Conservation (phyloP, 2,329 filamentous ascomycete species). For the Torrubiella hemipterigena region DNA sequence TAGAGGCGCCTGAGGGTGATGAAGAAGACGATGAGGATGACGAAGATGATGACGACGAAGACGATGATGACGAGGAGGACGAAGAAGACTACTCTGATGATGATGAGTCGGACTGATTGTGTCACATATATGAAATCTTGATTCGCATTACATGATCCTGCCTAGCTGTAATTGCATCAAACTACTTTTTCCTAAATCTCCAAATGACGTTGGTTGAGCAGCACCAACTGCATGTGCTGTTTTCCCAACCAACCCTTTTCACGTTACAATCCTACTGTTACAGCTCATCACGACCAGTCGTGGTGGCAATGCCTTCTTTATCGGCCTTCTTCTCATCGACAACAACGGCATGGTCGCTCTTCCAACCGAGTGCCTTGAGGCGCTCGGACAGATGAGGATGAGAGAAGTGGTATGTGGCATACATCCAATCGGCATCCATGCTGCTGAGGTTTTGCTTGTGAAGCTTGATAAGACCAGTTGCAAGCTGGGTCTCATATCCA, state of each 20-base stretch:
- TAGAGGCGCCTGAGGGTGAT: constrained; percentile 50
- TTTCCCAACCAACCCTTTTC: too few relatives aligned
- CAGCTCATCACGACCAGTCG: constrained; percentile 63
- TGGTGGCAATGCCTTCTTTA: constrained; percentile 45
- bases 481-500: constrained; percentile 74
- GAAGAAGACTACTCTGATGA: constrained; percentile 10
- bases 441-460: constrained; percentile 97
- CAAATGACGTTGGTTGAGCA: too few relatives aligned
- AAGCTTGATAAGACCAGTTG: constrained; percentile 84
- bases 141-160: not conserved
- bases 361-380: constrained; percentile 82
- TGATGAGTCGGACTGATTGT: constrained; percentile 16
- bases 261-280: too few relatives aligned
- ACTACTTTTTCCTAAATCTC: too few relatives aligned
- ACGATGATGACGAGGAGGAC: constrained; percentile 24
- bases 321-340: constrained; percentile 25
- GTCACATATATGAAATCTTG: constrained; percentile 7
- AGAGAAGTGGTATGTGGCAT: constrained; percentile 96
- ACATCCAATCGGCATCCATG: constrained; percentile 98
- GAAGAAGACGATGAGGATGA: constrained; percentile 52
- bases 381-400: constrained; percentile 93
- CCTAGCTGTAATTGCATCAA: not conserved
- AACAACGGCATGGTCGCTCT: constrained; percentile 41
- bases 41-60: constrained; percentile 37
- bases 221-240: too few relatives aligned